Percentiles rank a stretch among this genome's conserved stretches.
These are phyloP conservation scores for Orobanche coerulescens DNA, from an alignment of 257 asterid species.

Conservation along the genomic window DNA sequence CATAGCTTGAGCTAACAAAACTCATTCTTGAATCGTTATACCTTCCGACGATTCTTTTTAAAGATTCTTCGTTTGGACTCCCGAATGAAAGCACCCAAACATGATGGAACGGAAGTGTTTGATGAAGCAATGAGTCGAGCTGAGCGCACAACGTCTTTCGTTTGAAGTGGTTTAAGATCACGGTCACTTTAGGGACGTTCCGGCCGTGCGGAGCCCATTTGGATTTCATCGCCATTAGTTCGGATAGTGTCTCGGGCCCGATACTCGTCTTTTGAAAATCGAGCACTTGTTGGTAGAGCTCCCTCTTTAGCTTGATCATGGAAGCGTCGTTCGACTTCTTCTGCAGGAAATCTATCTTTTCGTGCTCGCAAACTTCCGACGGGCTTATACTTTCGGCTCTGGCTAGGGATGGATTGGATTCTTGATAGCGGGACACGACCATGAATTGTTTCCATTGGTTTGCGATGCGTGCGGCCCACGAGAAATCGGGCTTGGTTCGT, in stretches of 20 bases:
- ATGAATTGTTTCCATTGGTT: conserved; percentile 59
- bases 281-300: conserved; percentile 48
- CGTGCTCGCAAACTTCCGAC: conserved; percentile 59
- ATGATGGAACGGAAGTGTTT: conserved; percentile 75
- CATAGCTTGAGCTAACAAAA: conserved; percentile 68
- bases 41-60: conserved; percentile 54
- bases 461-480: conserved; percentile 66
- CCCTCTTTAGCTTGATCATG: conserved; percentile 77
- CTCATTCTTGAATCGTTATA: conserved; percentile 70
- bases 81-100: conserved; percentile 92
- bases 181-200: conserved; percentile 50
- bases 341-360: conserved; percentile 68
- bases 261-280: conserved; percentile 42
- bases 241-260: conserved; percentile 50
- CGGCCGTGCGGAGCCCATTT: conserved; percentile 42
- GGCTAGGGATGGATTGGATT: conserved; percentile 17
- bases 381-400: conserved; percentile 20
- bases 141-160: conserved; percentile 81
- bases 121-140: conserved; percentile 69
- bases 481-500: conserved; percentile 48
- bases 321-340: conserved; percentile 60
- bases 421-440: conserved; percentile 41
- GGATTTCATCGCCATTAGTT: conserved; percentile 66
- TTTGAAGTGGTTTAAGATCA: conserved; percentile 81
- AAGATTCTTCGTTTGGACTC: conserved; percentile 62